Base-by-base conservation (phyloP, 1,284 basidiomycete species). In the Pseudozyma sp. region DNA sequence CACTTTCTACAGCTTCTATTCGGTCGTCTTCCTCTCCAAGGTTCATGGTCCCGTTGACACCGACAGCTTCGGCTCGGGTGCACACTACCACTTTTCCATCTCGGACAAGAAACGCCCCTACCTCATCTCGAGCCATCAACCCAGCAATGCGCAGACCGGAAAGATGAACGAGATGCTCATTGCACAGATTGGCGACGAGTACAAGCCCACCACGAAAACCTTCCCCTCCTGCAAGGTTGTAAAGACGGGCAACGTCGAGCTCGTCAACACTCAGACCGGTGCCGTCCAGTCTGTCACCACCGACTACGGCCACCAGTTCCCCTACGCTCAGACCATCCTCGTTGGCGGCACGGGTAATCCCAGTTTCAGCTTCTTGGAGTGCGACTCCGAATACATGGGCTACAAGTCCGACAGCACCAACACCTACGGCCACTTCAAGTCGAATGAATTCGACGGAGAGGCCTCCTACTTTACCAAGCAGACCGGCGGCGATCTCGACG, bases 371-470 rank as follows among this genome's bases (percentile, higher is more conserved):
- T 60, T 60, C 57, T 60, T 46, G 42, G 49, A 60, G 45, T 60
- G 57, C 24, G 50, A 47, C 30, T 60, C 57, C 19, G 42, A 24
- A 30, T 60, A 47, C 37, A 60, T 60, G 57, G 57, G 57, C 19
- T 60, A 48, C 35, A 24, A 47, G 0, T 40, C 43, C 16, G 37
- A 52, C 45, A 34, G 30, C 29, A 52, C 6, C 57, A 52, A 60
- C 50, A 30, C n/a, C 17, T 60, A 60, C 39, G 57, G 57, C 16
- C 57, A 60, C 50, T 48, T 60, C 24, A 16, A 10, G 2, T n/a
- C 40, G 16, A 17, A 42, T 16, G 5, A 14, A 8, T 30, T 9
- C 47, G 35, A 17, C 47, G n/a, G 33, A 5, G 11, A 19, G 8
- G 29, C 33, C 1, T 46, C 39, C 44, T 24, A 4, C 24, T 60